Conservation (phyloP, 129 eudicot genomes). For the Lactuca saligna region DNA sequence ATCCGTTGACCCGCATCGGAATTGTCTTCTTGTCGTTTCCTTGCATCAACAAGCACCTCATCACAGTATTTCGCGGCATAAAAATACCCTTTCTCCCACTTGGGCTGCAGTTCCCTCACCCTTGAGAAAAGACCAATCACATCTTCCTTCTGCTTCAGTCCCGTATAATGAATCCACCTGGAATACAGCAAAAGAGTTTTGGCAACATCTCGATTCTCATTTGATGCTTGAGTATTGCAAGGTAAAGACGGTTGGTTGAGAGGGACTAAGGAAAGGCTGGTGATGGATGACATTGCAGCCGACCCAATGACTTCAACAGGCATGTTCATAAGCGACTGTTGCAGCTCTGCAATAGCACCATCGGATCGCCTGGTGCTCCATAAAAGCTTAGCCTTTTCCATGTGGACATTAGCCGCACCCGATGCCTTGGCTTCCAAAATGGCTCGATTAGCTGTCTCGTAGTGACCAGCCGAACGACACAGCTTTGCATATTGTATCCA, state of each 20-base stretch:
- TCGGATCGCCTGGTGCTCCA: constrained; percentile 95
- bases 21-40: constrained; percentile 85
- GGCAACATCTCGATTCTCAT: constrained; percentile 73
- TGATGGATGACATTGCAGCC: constrained; percentile 80
- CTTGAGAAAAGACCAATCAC: constrained; percentile 77
- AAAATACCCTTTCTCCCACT: constrained; percentile 97
- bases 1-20: constrained; percentile 48
- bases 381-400: constrained; percentile 98
- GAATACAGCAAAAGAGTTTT: constrained; percentile 83
- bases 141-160: constrained; percentile 93
- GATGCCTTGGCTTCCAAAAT: constrained; percentile 87
- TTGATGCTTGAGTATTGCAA: constrained; percentile 52
- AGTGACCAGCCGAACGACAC: constrained; percentile 97
- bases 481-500: constrained; percentile 98
- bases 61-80: constrained; percentile 89
- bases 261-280: constrained; percentile 80
- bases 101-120: constrained; percentile 92
- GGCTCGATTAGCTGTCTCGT: constrained; percentile 96
- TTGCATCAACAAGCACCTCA: constrained; percentile 92
- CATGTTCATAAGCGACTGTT: constrained; percentile 77
- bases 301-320: constrained; percentile 85
- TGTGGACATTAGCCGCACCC: constrained; percentile 83
- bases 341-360: constrained; percentile 95
- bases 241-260: constrained; percentile 53
- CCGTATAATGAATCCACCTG: constrained; percentile 96